Conservation (phyloP, 192 early-diverging fungal species). For the Paraglomus brasilianum region DNA sequence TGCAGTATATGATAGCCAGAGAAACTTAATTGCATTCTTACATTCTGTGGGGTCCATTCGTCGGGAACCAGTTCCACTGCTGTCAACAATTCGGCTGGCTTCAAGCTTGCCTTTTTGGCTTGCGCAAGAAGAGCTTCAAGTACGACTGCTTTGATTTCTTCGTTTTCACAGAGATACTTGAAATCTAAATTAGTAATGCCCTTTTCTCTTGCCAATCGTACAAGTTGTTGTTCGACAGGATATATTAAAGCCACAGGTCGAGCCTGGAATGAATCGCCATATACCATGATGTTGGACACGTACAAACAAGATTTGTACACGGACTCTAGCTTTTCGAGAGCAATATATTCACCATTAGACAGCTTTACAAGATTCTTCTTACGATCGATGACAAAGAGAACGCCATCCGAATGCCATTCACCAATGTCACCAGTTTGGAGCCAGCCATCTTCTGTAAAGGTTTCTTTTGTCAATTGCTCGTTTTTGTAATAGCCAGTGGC, state of each 20-base stretch:
- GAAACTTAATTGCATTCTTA: conserved; percentile 35
- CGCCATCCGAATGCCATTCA: conserved; percentile 76
- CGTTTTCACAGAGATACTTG: conserved; percentile 51
- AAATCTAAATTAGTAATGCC: conserved; percentile 44
- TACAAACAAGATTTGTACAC: conserved; percentile 74
- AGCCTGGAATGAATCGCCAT: conserved; percentile 67
- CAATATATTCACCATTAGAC: conserved; percentile 89
- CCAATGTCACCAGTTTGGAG: conserved; percentile 89
- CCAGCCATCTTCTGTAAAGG: conserved; percentile 79
- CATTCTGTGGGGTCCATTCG: conserved; percentile 91
- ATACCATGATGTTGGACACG: conserved; percentile 79
- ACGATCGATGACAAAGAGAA: conserved; percentile 84
- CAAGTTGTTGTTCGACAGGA: conserved; percentile 59
- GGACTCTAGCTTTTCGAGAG: conserved; percentile 91
- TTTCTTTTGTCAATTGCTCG: conserved; percentile 61
- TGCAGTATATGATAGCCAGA: not conserved
- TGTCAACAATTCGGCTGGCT: conserved; percentile 70
- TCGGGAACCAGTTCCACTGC: conserved; percentile 66
- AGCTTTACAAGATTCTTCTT: conserved; percentile 95
- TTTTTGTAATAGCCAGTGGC: conserved; percentile 81
- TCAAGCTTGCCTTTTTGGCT: conserved; percentile 68
- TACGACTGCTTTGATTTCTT: conserved; percentile 53
- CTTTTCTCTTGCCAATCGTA: conserved; percentile 45
- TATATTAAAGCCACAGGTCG: conserved; percentile 77
- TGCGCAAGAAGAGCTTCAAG: conserved; percentile 44